These are phyloP conservation scores for Tolypocladium amazonense DNA, from an alignment of 2,329 filamentous ascomycete species.

Conservation along the genomic window DNA sequence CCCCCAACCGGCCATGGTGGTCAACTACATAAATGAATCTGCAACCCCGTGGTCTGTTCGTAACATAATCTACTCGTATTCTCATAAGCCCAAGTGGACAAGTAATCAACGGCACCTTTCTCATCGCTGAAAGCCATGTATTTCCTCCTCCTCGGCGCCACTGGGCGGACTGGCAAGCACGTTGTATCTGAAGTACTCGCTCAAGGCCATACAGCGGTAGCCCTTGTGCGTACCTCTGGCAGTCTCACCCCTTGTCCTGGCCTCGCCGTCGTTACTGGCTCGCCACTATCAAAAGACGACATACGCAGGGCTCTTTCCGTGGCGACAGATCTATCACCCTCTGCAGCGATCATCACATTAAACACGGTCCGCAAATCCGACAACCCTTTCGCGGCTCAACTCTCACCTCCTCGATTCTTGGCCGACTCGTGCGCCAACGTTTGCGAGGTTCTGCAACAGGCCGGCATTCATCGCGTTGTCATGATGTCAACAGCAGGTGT, in stretches of 20 bases:
- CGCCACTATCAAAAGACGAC: constrained; percentile 22
- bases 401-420: constrained; percentile 26
- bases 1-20: no score
- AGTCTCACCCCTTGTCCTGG: constrained; percentile 8
- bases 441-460: constrained; percentile 20
- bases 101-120: not conserved
- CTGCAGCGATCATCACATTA: constrained; percentile 25
- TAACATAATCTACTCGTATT: not conserved
- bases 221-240: constrained; percentile 23
- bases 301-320: constrained; percentile 15
- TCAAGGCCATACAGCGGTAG: constrained; percentile 25
- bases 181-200: constrained; percentile 27
- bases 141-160: constrained; percentile 31
- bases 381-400: constrained; percentile 25
- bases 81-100: not conserved
- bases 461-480: constrained; percentile 20
- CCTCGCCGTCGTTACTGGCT: constrained; percentile 21
- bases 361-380: constrained; percentile 28
- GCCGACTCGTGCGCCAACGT: constrained; percentile 24
- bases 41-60: not conserved
- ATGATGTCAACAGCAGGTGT: constrained; percentile 28
- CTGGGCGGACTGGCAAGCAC: constrained; percentile 30
- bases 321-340: constrained; percentile 10
- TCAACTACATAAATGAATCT: not conserved
- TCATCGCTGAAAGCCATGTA: constrained; percentile 17